These are phyloP conservation scores for Penicillium sp. DNA, from an alignment of 2,329 filamentous ascomycete species.

Conservation along the genomic window DNA sequence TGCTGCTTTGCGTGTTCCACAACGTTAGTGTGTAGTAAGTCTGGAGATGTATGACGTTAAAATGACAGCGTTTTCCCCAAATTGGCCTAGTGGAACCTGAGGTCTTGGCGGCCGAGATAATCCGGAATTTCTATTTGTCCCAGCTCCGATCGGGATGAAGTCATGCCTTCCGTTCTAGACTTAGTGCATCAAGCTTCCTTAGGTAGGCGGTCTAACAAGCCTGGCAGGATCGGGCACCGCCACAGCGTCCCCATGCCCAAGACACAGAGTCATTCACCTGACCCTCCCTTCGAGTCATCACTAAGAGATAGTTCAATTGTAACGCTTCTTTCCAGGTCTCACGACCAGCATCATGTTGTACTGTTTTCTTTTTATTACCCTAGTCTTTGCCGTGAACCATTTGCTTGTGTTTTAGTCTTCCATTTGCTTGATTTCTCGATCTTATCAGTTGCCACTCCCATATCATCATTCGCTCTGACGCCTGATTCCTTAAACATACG, in stretches of 20 bases:
- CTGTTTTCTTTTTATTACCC: constrained; percentile 5
- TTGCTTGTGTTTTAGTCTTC: not conserved
- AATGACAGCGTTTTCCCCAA: constrained; percentile 11
- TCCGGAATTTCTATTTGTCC: constrained; percentile 13
- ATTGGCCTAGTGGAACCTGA: not conserved
- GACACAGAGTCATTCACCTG: not conserved
- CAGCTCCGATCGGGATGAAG: not conserved
- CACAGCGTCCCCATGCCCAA: not conserved
- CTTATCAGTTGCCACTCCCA: not conserved
- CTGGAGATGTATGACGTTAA: constrained; percentile 19
- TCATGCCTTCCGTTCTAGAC: constrained; percentile 2
- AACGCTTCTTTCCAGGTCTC: constrained; percentile 17
- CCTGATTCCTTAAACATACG: not conserved
- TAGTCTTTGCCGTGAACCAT: constrained; percentile 5
- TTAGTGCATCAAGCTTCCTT: no score
- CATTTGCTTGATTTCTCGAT: not conserved
- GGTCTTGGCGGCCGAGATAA: not conserved
- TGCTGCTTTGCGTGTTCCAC: not conserved
- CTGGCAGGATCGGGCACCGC: not conserved
- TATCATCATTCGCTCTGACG: not conserved
- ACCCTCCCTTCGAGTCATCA: not conserved
- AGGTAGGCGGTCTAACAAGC: not conserved
- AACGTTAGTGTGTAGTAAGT: not conserved
- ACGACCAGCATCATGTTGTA: constrained; percentile 27
- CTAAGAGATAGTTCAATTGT: not conserved